Percentiles rank a stretch among this genome's conserved stretches.
Conservation (phyloP, 2,329 filamentous ascomycete species). For the Cordyceps cateniannulata region DNA sequence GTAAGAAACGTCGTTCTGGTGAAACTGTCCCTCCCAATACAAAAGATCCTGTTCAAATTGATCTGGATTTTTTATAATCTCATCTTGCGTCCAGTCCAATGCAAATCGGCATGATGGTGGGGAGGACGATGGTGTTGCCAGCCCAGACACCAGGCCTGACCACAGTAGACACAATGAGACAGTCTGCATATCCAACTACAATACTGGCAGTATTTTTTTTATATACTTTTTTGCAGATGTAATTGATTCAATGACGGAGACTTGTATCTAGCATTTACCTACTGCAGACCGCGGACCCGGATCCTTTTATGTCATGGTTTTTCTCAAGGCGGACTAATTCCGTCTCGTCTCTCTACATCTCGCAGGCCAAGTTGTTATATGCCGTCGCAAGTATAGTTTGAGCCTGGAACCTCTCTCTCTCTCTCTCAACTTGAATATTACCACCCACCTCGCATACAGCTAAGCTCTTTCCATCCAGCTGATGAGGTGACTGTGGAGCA, state of each 20-base stretch:
- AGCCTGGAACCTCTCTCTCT: too few relatives aligned
- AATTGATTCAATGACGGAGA: neutral
- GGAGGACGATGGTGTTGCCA: neutral
- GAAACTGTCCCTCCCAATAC: constrained; percentile 39
- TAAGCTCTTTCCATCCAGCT: neutral
- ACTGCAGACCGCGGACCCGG: neutral
- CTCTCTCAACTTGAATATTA: too few relatives aligned
- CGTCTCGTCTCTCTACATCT: too few relatives aligned
- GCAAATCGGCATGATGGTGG: constrained; percentile 26
- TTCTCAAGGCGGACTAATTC: neutral
- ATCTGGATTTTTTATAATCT: constrained; percentile 23
- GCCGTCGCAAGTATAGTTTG: too few relatives aligned
- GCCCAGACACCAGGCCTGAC: neutral
- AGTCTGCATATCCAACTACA: neutral
- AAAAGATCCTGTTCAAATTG: constrained; percentile 31
- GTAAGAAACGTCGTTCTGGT: constrained; percentile 34
- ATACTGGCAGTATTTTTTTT: too few relatives aligned
- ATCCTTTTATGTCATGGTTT: constrained; percentile 1
- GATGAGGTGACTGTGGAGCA: constrained; percentile 8
- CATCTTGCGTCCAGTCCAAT: constrained; percentile 22
- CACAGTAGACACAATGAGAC: neutral
- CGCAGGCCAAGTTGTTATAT: too few relatives aligned
- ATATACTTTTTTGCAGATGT: too few relatives aligned
- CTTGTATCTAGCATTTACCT: neutral
- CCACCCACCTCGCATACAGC: neutral